These are phyloP conservation scores for Hymenoscyphus fraxineus DNA, from an alignment of 2,329 filamentous ascomycete genomes.

Conservation along the genomic window DNA sequence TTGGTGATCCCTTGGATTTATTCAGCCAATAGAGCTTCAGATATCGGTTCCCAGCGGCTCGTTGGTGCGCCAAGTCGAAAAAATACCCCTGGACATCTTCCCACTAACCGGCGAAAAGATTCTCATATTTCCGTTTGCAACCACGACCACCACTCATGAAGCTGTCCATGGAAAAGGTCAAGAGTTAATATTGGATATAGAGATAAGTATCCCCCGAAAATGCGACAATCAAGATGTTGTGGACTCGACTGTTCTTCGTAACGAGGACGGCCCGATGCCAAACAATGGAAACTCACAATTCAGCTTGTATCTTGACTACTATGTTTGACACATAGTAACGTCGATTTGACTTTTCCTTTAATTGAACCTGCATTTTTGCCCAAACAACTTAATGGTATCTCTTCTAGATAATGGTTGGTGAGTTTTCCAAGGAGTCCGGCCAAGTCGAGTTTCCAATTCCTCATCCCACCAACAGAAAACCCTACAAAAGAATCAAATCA, in stretches of 20 bases:
- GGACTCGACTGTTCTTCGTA: neutral
- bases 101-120: constrained; percentile 6
- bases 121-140: constrained; percentile 15
- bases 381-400: neutral
- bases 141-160: neutral
- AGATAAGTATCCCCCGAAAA: neutral
- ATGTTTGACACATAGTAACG: neutral
- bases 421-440: no score
- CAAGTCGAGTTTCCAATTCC: no score
- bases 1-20: constrained; percentile 22
- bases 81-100: constrained; percentile 13
- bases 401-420: no score
- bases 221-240: neutral
- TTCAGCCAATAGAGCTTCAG: constrained; percentile 25
- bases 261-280: neutral
- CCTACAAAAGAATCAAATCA: neutral
- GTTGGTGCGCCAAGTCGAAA: constrained; percentile 13
- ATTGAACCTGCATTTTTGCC: neutral
- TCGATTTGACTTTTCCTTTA: constrained; percentile 13
- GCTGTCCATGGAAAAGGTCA: neutral
- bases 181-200: neutral
- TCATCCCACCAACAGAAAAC: no score
- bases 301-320: constrained; percentile 12
- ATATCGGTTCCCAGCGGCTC: constrained; percentile 20
- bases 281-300: constrained; percentile 1